Conservation (phyloP, 345 rosid genomes). For the Syzygium oleosum region DNA sequence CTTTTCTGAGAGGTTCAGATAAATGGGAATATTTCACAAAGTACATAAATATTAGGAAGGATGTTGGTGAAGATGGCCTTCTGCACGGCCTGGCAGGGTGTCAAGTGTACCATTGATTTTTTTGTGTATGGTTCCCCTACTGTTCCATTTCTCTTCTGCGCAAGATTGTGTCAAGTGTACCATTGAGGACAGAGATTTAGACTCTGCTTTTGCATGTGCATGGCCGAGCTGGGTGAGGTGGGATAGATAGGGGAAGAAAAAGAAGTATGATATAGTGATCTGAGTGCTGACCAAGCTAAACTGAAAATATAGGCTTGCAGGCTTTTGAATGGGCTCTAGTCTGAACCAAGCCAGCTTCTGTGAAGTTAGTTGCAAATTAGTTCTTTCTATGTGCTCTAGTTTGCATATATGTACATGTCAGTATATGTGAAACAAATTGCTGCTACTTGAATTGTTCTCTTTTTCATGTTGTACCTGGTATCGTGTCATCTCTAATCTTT, state of each 20-base stretch:
- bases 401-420: background rate
- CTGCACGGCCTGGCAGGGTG: background rate
- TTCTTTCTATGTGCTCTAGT: background rate
- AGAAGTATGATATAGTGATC: background rate
- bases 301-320: background rate
- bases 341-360: background rate
- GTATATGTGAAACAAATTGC: background rate
- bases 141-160: background rate
- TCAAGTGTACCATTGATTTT: background rate
- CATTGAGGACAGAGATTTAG: background rate
- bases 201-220: background rate
- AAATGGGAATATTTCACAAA: background rate
- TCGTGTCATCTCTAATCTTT: background rate
- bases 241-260: background rate
- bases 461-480: background rate
- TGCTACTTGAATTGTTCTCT: background rate
- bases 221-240: background rate
- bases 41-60: background rate
- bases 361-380: background rate
- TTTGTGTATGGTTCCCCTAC: background rate
- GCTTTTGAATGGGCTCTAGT: background rate
- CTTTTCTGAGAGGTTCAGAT: background rate
- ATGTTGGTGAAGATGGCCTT: background rate
- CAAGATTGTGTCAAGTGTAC: background rate
- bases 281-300: background rate